These are phyloP conservation scores for Carex scoparia DNA, from an alignment of 176 grass and related monocot species.

Conservation along the genomic window DNA sequence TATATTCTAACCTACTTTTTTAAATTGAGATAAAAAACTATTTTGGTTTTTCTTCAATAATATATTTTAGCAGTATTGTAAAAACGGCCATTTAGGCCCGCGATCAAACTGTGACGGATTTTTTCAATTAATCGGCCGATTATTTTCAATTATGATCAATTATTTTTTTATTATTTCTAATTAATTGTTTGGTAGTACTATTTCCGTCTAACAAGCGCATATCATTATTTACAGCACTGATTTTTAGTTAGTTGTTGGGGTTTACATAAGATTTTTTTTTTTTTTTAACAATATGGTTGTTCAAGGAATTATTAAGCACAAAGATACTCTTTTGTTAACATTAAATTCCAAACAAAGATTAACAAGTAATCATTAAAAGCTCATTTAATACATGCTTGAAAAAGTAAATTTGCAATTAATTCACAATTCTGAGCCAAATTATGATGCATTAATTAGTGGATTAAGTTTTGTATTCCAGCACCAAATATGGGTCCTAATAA, in stretches of 20 bases:
- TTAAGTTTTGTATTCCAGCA: neutral
- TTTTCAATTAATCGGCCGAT: too few relatives aligned
- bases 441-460: neutral
- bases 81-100: too few relatives aligned
- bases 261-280: neutral
- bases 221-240: too few relatives aligned
- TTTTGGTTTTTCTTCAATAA: neutral
- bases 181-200: too few relatives aligned
- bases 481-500: neutral
- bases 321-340: neutral
- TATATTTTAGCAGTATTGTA: too few relatives aligned
- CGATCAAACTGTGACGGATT: too few relatives aligned
- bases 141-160: too few relatives aligned
- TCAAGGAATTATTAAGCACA: neutral
- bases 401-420: neutral
- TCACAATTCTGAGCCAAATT: neutral
- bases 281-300: neutral
- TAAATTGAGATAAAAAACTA: neutral
- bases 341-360: neutral
- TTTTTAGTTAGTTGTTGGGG: too few relatives aligned
- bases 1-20: neutral
- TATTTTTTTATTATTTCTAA: too few relatives aligned
- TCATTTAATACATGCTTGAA: slow-evolving; percentile 1
- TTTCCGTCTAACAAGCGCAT: too few relatives aligned
- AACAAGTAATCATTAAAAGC: neutral